Evolutionary conservation across 495 filamentous ascomycete genomes (phyloP).

Genomic region (Penicillium dipodomyicola): DNA sequence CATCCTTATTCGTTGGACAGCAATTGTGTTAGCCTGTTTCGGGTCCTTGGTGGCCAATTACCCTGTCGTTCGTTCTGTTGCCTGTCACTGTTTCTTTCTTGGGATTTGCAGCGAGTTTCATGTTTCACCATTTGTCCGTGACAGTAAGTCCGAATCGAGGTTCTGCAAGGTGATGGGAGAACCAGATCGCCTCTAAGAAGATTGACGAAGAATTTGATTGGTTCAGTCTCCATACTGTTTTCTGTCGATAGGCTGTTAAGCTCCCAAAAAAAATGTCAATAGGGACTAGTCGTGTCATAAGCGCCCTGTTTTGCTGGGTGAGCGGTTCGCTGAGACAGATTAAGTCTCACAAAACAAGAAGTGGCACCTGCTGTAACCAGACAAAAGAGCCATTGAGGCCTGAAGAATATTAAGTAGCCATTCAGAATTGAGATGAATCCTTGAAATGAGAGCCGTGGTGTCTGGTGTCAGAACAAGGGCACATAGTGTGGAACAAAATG

Average conservation of each 20-base stretch:
- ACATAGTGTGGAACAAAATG: slow-evolving; percentile 14
- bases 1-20: neutral
- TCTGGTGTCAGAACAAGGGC: slow-evolving; percentile 1
- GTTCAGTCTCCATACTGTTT: slow-evolving; percentile 13
- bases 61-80: slow-evolving; percentile 19
- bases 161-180: slow-evolving; percentile 32
- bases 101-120: slow-evolving; percentile 26
- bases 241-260: slow-evolving; percentile 24
- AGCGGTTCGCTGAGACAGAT: slow-evolving; percentile 34
- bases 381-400: slow-evolving; percentile 4
- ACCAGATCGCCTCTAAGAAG: slow-evolving; percentile 28
- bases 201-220: slow-evolving; percentile 22
- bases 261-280: slow-evolving; percentile 34
- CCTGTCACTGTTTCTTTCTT: slow-evolving; percentile 21
- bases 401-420: slow-evolving; percentile 9
- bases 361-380: slow-evolving; percentile 17
- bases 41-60: slow-evolving; percentile 20
- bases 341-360: slow-evolving; percentile 21
- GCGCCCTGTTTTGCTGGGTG: slow-evolving; percentile 32
- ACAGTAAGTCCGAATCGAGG: slow-evolving; percentile 33
- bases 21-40: slow-evolving; percentile 21
- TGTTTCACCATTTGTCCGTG: slow-evolving; percentile 38
- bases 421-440: slow-evolving; percentile 3
- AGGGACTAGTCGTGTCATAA: slow-evolving; percentile 38
- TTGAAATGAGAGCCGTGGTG: slow-evolving; percentile 7